Percentiles rank a stretch among this genome's conserved stretches.
Conservation (phyloP, 495 filamentous ascomycete species). For the Podospora appendiculata region DNA sequence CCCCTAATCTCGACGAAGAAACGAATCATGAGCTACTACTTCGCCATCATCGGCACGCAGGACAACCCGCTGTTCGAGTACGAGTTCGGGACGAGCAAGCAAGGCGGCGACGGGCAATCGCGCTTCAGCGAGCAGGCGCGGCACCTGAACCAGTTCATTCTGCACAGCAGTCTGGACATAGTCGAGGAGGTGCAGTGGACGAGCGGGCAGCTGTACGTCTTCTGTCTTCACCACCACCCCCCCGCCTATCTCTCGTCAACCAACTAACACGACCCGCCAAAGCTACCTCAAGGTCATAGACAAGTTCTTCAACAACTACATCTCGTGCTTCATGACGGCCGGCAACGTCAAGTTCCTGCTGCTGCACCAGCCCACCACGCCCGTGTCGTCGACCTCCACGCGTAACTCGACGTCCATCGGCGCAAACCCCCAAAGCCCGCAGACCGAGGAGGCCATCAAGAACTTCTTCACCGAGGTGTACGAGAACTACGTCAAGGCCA, state of each 20-base stretch:
- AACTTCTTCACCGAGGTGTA: constrained; percentile 93
- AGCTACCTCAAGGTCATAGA: constrained; percentile 96
- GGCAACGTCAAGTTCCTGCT: constrained; percentile 82
- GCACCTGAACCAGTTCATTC: constrained; percentile 95
- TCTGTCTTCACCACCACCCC: neutral
- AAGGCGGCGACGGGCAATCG: constrained; percentile 83
- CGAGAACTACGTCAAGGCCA: constrained; percentile 90
- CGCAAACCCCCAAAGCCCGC: constrained; percentile 73
- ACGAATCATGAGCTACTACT: constrained; percentile 95
- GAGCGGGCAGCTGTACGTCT: constrained; percentile 61
- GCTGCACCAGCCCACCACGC: constrained; percentile 64
- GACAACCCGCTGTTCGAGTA: constrained; percentile 94
- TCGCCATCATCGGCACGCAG: constrained; percentile 85
- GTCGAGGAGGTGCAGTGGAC: constrained; percentile 94
- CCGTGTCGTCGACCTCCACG: constrained; percentile 6
- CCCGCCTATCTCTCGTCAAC: neutral
- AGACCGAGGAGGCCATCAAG: constrained; percentile 88
- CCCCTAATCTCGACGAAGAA: constrained; percentile 2
- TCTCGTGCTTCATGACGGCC: constrained; percentile 85
- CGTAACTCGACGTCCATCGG: constrained; percentile 59
- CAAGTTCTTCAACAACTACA: constrained; percentile 82
- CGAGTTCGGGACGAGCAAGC: constrained; percentile 92
- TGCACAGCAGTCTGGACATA: constrained; percentile 85
- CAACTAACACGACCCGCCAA: constrained; percentile 1
- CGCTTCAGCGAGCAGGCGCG: constrained; percentile 79